Percentiles rank a stretch among this genome's conserved stretches.
These are phyloP conservation scores for Citrus cavaleriei DNA, from an alignment of 345 rosid genomes.

Conservation along the genomic window DNA sequence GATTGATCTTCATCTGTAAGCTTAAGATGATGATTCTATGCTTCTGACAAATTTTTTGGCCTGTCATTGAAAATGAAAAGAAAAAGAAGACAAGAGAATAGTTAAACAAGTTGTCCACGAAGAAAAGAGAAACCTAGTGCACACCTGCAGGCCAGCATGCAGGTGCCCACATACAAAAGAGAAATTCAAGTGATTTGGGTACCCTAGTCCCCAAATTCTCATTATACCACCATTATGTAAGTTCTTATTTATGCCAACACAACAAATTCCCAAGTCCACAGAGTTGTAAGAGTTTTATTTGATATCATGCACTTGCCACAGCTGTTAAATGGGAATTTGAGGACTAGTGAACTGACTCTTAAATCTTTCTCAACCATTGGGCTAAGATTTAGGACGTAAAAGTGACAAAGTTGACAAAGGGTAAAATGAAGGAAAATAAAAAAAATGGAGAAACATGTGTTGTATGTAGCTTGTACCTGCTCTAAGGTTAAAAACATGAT, in stretches of 20 bases:
- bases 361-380: not conserved
- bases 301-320: not conserved
- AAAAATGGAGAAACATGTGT: not conserved
- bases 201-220: too few relatives aligned
- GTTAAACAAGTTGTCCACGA: not conserved
- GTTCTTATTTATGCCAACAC: not conserved
- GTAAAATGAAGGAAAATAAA: not conserved
- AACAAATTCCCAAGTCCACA: not conserved
- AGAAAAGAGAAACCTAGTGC: not conserved
- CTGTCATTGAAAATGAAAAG: slow-evolving; percentile 28
- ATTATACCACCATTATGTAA: too few relatives aligned
- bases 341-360: not conserved
- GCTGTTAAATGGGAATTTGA: not conserved
- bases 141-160: not conserved
- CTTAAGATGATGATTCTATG: slow-evolving; percentile 46
- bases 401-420: not conserved
- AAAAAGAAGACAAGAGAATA: not conserved
- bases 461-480: slow-evolving; percentile 48
- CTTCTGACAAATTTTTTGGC: slow-evolving; percentile 54
- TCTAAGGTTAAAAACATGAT: slow-evolving; percentile 96
- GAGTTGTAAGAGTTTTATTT: not conserved
- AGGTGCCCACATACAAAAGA: too few relatives aligned
- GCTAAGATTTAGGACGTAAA: not conserved
- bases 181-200: too few relatives aligned
- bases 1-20: not conserved